Evolutionary conservation across 1,139 yeast species (phyloP).

Genomic region (Hyphopichia wangnamkhiaoensis): DNA sequence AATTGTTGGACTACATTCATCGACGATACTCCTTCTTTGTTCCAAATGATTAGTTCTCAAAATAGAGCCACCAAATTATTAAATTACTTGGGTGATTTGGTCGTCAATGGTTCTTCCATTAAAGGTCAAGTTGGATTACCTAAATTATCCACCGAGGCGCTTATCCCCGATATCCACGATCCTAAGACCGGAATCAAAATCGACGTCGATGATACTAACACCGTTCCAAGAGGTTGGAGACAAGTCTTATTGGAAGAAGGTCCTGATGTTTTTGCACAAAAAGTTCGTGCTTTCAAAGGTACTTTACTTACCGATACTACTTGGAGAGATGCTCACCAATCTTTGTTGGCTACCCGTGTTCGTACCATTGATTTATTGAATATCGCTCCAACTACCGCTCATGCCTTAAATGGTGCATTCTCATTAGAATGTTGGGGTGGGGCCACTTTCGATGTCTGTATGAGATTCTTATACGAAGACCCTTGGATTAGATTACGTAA

Average conservation of each 20-base stretch:
- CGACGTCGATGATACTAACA: conserved; percentile 54
- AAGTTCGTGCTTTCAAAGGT: conserved; percentile 82
- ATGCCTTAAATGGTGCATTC: conserved; percentile 87
- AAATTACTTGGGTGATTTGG: conserved; percentile 85
- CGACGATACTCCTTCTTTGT: conserved; percentile 94
- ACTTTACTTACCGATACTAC: conserved; percentile 96
- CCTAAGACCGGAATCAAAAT: conserved; percentile 53
- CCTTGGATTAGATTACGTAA: conserved; percentile 97
- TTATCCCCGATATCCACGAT: conserved; percentile 71
- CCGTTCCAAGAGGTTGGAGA: conserved; percentile 83
- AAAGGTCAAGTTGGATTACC: conserved; percentile 96
- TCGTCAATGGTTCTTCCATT: conserved; percentile 93
- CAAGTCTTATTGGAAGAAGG: conserved; percentile 81
- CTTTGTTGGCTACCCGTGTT: conserved; percentile 95
- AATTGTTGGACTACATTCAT: conserved; percentile 98
- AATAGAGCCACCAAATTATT: conserved; percentile 95
- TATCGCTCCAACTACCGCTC: conserved; percentile 92
- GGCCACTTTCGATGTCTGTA: conserved; percentile 97
- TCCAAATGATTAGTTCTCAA: conserved; percentile 92
- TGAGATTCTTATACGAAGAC: conserved; percentile 97
- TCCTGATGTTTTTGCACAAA: conserved; percentile 84
- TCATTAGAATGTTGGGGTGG: conserved; percentile 99
- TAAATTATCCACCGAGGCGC: conserved; percentile 72
- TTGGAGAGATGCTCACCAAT: conserved; percentile 99
- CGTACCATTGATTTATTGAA: conserved; percentile 89